A percentile compares a stretch with the other conserved stretches of the same genome.
These are phyloP conservation scores for Quaeritorhiza haematococci DNA, from an alignment of 371 early-diverging fungal species.

Conservation along the genomic window DNA sequence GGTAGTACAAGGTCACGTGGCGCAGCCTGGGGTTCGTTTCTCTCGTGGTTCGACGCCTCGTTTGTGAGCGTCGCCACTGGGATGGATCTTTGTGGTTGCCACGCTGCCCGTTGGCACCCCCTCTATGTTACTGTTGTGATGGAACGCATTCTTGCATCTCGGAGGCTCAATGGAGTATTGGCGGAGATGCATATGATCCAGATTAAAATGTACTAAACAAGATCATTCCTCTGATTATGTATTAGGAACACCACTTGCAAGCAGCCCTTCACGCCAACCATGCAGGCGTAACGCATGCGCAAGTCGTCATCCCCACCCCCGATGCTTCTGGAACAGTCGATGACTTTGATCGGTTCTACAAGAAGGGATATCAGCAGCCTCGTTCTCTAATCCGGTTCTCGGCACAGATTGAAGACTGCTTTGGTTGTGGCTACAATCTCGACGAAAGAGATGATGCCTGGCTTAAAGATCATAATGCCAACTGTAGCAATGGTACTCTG, in stretches of 20 bases:
- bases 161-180: too few species aligned
- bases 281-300: slow-evolving; percentile 57
- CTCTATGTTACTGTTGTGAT: too few species aligned
- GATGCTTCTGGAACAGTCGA: slow-evolving; percentile 66
- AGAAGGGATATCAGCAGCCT: slow-evolving; percentile 61
- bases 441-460: slow-evolving; percentile 80
- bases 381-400: slow-evolving; percentile 83
- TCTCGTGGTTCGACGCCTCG: too few species aligned
- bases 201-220: too few species aligned
- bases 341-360: slow-evolving; percentile 65
- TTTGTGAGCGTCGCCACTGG: slow-evolving; percentile 1
- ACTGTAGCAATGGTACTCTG: slow-evolving; percentile 1
- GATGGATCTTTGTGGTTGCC: background rate
- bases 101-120: background rate
- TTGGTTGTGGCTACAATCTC: slow-evolving; percentile 78
- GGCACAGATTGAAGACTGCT: slow-evolving; percentile 78
- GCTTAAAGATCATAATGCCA: slow-evolving; percentile 52
- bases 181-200: too few species aligned
- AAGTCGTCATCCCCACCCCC: slow-evolving; percentile 81
- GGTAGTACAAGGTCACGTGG: too few species aligned
- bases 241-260: slow-evolving; percentile 90
- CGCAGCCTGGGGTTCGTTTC: too few species aligned
- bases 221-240: slow-evolving; percentile 13
- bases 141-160: too few species aligned
- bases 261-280: slow-evolving; percentile 70